phyloP scores from a whole-genome alignment of 768 basidiomycete species.

The Hemileccinum impolitum region DNA sequence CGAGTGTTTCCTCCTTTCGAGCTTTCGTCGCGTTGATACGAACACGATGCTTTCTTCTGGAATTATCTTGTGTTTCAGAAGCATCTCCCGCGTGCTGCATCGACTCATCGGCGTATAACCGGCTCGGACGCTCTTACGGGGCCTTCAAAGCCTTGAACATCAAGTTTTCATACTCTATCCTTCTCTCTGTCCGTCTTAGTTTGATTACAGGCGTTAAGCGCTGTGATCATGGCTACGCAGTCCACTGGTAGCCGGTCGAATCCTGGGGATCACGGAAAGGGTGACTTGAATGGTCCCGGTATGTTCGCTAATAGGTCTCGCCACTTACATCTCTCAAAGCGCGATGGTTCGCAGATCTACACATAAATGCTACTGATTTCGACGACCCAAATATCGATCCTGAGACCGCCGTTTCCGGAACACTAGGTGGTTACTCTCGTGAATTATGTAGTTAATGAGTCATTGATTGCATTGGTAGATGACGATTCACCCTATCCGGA shows the following conservation, averaged over 20 bases:
- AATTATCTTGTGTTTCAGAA: background rate
- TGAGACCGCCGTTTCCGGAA: conserved; percentile 11
- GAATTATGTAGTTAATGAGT: background rate
- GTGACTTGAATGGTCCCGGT: conserved; percentile 7
- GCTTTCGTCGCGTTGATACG: too few species aligned
- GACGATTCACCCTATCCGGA: conserved; percentile 63
- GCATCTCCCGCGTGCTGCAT: background rate
- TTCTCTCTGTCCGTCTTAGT: background rate
- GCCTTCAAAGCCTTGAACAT: background rate
- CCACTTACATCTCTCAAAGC: background rate
- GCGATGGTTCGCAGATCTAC: background rate
- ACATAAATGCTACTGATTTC: conserved; percentile 19
- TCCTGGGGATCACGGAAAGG: conserved; percentile 16
- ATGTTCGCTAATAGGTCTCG: background rate
- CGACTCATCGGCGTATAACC: background rate
- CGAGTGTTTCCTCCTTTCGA: too few species aligned
- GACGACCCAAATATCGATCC: conserved; percentile 38
- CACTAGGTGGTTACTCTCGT: conserved; percentile 13
- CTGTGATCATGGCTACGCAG: conserved; percentile 14
- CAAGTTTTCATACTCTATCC: background rate
- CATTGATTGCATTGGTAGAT: conserved; percentile 31
- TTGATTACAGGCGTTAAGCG: background rate
- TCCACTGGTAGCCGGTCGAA: background rate
- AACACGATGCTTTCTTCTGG: background rate
- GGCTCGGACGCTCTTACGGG: conserved; percentile 1